Conservation (phyloP, 768 basidiomycete genomes). For the Boletus coccyginus region DNA sequence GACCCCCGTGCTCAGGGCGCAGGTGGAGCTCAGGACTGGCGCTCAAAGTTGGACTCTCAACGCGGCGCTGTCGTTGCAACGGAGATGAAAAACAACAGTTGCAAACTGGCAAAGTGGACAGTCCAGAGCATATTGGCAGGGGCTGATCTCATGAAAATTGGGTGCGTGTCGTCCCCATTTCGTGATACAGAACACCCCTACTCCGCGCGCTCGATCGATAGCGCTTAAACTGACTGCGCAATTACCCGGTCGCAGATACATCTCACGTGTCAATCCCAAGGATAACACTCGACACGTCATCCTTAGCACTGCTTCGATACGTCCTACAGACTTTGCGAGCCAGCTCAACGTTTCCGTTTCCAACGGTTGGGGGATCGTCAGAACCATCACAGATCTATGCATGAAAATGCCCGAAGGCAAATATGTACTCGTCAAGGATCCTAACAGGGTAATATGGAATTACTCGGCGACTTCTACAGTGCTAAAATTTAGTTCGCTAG, state of each 20-base stretch:
- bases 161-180: conserved; percentile 50
- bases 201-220: background rate
- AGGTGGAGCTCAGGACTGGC: conserved; percentile 98
- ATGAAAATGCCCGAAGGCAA: conserved; percentile 98
- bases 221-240: conserved; percentile 7
- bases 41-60: conserved; percentile 93
- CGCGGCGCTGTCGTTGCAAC: conserved; percentile 97
- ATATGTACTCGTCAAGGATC: conserved; percentile 96
- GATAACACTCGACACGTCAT: conserved; percentile 97
- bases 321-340: conserved; percentile 88
- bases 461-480: background rate
- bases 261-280: conserved; percentile 89
- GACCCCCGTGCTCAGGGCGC: conserved; percentile 87
- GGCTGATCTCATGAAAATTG: conserved; percentile 95
- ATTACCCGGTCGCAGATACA: conserved; percentile 58
- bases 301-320: conserved; percentile 90
- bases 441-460: conserved; percentile 75
- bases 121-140: conserved; percentile 94
- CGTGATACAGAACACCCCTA: background rate
- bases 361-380: conserved; percentile 98
- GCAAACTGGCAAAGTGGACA: conserved; percentile 96
- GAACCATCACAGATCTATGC: conserved; percentile 90
- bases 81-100: conserved; percentile 99
- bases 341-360: conserved; percentile 94
- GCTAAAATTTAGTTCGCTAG: conserved; percentile 41